These are phyloP conservation scores for Magnolia kwangsiensis DNA, from an alignment of 164 flowering plant genomes.

Conservation along the genomic window DNA sequence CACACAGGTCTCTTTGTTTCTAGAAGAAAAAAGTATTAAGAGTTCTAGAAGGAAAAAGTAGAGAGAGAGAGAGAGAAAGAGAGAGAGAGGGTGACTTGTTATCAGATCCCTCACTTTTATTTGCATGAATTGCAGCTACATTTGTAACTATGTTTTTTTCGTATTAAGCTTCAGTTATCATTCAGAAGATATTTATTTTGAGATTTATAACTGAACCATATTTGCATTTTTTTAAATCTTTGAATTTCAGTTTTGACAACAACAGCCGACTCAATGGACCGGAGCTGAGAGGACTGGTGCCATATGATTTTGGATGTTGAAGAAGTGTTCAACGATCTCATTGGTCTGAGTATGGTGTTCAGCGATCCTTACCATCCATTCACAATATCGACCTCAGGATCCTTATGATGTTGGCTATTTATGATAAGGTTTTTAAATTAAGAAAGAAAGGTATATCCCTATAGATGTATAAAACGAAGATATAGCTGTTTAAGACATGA, in stretches of 20 bases:
- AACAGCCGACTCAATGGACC: conserved; percentile 66
- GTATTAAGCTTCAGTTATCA: neutral
- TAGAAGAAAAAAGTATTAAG: too few species aligned
- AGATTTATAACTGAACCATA: neutral
- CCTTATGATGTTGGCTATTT: neutral
- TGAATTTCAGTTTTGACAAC: conserved; percentile 50
- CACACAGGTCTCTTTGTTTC: too few species aligned
- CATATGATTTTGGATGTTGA: conserved; percentile 87
- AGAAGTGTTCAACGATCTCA: neutral
- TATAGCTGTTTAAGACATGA: neutral
- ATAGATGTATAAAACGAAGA: neutral
- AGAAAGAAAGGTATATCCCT: neutral
- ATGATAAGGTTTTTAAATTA: neutral
- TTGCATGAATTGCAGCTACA: too few species aligned
- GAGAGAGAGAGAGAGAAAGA: too few species aligned
- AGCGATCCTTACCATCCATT: neutral
- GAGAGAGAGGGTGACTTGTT: too few species aligned
- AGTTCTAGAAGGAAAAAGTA: too few species aligned
- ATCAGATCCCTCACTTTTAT: too few species aligned
- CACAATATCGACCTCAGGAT: neutral
- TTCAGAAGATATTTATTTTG: neutral
- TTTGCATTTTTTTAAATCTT: neutral
- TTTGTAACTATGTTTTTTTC: too few species aligned
- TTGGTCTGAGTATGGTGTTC: neutral
- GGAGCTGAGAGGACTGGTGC: conserved; percentile 69